Conservation (phyloP, 306 rosid species). For the Mimosa bimucronata region DNA sequence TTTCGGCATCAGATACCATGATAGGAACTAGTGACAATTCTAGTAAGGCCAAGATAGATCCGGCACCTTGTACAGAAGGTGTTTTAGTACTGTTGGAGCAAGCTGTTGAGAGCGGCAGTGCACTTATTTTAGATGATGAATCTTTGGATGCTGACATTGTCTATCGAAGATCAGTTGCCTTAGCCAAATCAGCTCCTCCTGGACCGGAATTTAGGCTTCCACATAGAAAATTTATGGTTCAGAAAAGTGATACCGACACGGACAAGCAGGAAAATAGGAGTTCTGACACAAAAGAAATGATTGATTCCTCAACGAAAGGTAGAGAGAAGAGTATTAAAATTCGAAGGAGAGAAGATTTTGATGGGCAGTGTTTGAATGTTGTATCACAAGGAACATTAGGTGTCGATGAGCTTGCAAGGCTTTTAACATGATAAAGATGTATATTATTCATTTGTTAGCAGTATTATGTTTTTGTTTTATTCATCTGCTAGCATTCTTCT, state of each 20-base stretch:
- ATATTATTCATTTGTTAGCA: neutral
- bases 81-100: conserved; percentile 60
- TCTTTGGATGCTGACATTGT: conserved; percentile 70
- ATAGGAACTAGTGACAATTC: conserved; percentile 30
- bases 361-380: conserved; percentile 49
- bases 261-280: conserved; percentile 42
- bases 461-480: neutral
- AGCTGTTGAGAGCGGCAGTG: conserved; percentile 79
- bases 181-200: conserved; percentile 72
- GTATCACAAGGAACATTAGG: conserved; percentile 76
- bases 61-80: conserved; percentile 47
- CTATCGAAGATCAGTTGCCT: conserved; percentile 60
- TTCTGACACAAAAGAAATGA: conserved; percentile 39
- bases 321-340: conserved; percentile 55
- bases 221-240: conserved; percentile 40
- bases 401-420: conserved; percentile 78
- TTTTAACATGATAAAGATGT: conserved; percentile 48
- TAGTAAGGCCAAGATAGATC: conserved; percentile 30
- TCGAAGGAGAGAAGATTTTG: conserved; percentile 51
- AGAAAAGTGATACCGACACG: conserved; percentile 25
- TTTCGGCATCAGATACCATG: conserved; percentile 18
- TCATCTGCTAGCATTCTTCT: neutral
- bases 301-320: conserved; percentile 33
- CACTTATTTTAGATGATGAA: conserved; percentile 58
- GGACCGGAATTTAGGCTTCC: conserved; percentile 61